Evolutionary conservation across 768 basidiomycete species (phyloP), one percentile per base, ranked within the genome.

Genomic region (Mycena latifolia): DNA sequence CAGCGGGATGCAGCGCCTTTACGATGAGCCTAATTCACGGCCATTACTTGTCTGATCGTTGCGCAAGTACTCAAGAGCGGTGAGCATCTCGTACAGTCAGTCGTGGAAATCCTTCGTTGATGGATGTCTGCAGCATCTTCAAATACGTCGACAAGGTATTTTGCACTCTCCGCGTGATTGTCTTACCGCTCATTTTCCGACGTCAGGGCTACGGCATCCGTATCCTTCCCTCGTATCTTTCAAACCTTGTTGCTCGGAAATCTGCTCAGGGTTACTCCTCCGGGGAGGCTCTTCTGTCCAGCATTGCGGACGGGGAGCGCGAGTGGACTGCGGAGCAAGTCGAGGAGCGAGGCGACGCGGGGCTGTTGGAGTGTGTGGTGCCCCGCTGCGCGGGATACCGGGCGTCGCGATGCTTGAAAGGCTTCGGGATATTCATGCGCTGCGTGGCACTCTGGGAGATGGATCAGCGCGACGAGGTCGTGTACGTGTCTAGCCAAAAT

Each of bases 111-210:
- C 5, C 4, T 4, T 46, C 15, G 22, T 48, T 51, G 37, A 55
- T n/a, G 25, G 35, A 2, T 7, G 1, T 28, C 0, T 28, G 15
- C 24, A 66, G 65, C 11, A 45, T 66, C 37, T 43, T 66, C 47
- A 66, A 66, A 47, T 66, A 66, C 11, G 65, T 59, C 20, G 47
- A 61, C 29, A 61, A 61, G 65, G 65, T 61, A 28, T 27, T 14
- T 11, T 27, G 17, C 33, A 7, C 8, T 35, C 14, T 14, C 33
- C 6, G 33, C n/a, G n/a, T n/a, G n/a, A n/a, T n/a, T 45, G 11
- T 25, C 1, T 48, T 22, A 8, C 33, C n/a, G 15, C 35, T 46
- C 10, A 53, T 7, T 5, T 43, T 17, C n/a, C n/a, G n/a, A n/a
- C 12, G 8, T 8, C 31, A 65, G 63, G 63, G 63, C 53, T 61